Evolutionary conservation across 176 grass and related monocot species (phyloP), one percentile per base, ranked within the genome.

Genomic region (Pontederia crassipes): DNA sequence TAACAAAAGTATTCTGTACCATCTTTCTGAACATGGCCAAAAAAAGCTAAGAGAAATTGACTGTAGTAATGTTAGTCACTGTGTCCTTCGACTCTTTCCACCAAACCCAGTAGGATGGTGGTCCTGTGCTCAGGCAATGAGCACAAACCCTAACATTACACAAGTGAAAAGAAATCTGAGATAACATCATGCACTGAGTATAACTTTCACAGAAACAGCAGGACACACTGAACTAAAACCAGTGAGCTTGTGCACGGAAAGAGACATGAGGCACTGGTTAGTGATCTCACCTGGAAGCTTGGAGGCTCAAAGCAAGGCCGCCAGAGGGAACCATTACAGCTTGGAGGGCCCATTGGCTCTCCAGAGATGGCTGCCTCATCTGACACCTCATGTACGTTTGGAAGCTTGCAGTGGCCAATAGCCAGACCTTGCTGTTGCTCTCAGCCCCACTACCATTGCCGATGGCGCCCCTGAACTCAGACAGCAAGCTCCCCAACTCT

Each of bases 341-440:
- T 64, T 87, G 83, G 48, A 96, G 81, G 11, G 72, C 78, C 91
- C 91, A 96, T 4, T 70, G 57, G 12, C 49, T 15, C 32, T 87
- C 90, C 10, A 87, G 73, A 9, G 64, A 75, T 45, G 77, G 75
- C 18, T 76, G 69, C 65, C 75, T 80, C 54, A 65, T 81, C 77
- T 86, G 85, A 68, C 87, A 86, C 15, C 77, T 76, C 80, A 90
- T 81, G 86, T 96, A 96, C 5, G 86, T 96, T 69, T 87, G 80
- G 73, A 84, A 96, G 69, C 80, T 87, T n/a, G 86, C 82, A n/a
- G 87, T 89, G 11, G 75, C 86, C 29, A 96, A 35, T 24, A 90
- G 46, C 86, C 78, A 87, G 9, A 86, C 80, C 60, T 68, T 80
- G 46, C 58, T 70, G 15, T 72, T 48, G 53, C 9, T 17, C 45